Base-by-base conservation (phyloP, 2,329 filamentous ascomycete genomes). In the Pezicula radicicola region DNA sequence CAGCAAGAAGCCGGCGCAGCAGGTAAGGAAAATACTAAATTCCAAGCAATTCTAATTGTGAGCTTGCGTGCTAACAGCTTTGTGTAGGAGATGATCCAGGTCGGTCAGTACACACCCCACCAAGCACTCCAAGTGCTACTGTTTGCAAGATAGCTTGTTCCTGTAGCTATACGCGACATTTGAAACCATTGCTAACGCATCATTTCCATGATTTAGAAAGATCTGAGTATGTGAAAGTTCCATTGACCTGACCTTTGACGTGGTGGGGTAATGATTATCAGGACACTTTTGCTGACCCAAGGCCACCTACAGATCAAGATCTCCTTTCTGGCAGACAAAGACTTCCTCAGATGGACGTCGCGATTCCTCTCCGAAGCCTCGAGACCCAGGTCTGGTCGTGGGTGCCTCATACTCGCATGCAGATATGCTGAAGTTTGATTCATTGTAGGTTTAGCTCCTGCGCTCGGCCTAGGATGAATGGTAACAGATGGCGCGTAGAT, bases 41-140 rank as follows among this genome's bases (percentile, higher is more conserved):
- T 52, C 54, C 48, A 49, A 47, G 21, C 21, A 41, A 12, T 42
- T 42, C 28, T 30, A 41, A 55, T 39, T 28, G 25, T 25, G 48
- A 46, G 46, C 45, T 49, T 45, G 18, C 52, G 50, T 53, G 52
- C 59, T 51, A 52, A 52, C 43, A 51, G 48, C 30, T 39, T 33
- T 48, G 28, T 74, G 68, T 77, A 97, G 91, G 94, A 99, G 81
- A 99, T 99, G 94, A 90, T 97, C 63, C 93, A 99, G 88, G 92
- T 99, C 78, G 93, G 94, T 97, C 87, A 80, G 85, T 88, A 59
- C 51, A 68, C 59, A 63, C 63, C 59, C 59, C 56, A 58, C 50
- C 43, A 47, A 46, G 36, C 39, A 33, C 35, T 16, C 48, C 27
- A 21, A 48, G 21, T 33, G 36, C 39, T 30, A 25, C 16, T 33